Percentiles rank a stretch among this genome's conserved stretches.
Evolutionary conservation across 2,329 filamentous ascomycete genomes (phyloP).

Genomic region (Ilyonectria robusta): DNA sequence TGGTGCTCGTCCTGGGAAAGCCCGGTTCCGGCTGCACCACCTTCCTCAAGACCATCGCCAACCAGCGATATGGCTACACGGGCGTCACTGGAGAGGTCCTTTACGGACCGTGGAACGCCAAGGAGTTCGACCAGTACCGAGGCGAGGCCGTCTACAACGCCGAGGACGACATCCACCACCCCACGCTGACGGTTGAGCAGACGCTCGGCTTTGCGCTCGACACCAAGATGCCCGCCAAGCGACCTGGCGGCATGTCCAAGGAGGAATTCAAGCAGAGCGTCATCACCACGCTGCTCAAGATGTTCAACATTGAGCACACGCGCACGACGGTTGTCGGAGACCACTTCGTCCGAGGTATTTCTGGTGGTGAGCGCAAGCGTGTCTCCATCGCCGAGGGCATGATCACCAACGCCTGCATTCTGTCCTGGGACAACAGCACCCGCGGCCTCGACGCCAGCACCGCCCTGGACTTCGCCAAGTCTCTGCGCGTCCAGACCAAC

Average conservation of each 20-base stretch:
- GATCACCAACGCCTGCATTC: conserved; percentile 79
- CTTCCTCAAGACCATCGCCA: conserved; percentile 77
- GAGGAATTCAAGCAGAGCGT: conserved; percentile 83
- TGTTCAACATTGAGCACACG: conserved; percentile 96
- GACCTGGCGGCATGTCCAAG: conserved; percentile 81
- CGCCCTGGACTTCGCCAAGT: conserved; percentile 76
- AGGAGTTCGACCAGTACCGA: conserved; percentile 81
- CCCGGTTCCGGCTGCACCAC: conserved; percentile 82
- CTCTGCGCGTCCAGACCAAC: conserved; percentile 84
- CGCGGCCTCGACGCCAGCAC: conserved; percentile 78
- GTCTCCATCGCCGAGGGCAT: conserved; percentile 87
- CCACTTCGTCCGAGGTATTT: conserved; percentile 82
- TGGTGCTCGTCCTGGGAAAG: conserved; percentile 86
- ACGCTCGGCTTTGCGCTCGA: conserved; percentile 89
- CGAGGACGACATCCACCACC: conserved; percentile 87
- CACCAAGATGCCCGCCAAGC: conserved; percentile 86
- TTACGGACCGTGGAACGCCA: conserved; percentile 81
- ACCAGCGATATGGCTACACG: conserved; percentile 73
- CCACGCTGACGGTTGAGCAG: conserved; percentile 89
- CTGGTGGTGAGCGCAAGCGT: conserved; percentile 79
- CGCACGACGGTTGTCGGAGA: conserved; percentile 88
- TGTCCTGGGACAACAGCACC: conserved; percentile 83
- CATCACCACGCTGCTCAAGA: conserved; percentile 81
- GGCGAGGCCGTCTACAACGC: conserved; percentile 87
- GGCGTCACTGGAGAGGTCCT: conserved; percentile 76